phyloP scores from a whole-genome alignment of 495 filamentous ascomycete genomes.

The Chaetomium cochliodes region DNA sequence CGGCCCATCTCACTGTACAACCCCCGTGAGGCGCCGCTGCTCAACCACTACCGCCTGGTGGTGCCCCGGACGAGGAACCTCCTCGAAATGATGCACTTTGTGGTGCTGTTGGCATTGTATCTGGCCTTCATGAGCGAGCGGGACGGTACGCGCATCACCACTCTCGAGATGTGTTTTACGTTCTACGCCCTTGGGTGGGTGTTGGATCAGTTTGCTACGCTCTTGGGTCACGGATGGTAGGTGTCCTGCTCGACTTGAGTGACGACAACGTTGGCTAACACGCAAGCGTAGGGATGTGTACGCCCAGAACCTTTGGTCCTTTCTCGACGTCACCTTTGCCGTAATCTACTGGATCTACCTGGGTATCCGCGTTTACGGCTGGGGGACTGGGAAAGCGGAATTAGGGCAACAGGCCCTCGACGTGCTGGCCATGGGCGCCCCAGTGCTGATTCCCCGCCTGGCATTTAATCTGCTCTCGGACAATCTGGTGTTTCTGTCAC shows the following conservation, averaged over 20 bases:
- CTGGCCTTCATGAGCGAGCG: conserved; percentile 62
- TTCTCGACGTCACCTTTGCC: conserved; percentile 68
- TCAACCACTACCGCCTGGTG: conserved; percentile 74
- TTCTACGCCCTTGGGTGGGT: conserved; percentile 70
- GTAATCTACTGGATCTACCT: conserved; percentile 61
- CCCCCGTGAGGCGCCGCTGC: conserved; percentile 59
- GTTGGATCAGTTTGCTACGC: conserved; percentile 68
- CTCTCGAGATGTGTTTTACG: conserved; percentile 58
- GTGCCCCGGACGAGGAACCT: conserved; percentile 67
- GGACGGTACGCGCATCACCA: conserved; percentile 48
- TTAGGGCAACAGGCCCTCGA: conserved; percentile 60
- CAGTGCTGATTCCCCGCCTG: conserved; percentile 67
- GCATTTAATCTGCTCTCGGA: conserved; percentile 73
- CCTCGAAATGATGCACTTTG: conserved; percentile 66
- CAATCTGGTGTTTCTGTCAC: conserved; percentile 68
- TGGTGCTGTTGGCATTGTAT: conserved; percentile 60
- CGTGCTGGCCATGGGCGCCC: conserved; percentile 66
- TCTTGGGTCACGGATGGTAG: conserved; percentile 68
- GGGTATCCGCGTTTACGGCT: conserved; percentile 57
- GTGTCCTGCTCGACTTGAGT: conserved; percentile 13
- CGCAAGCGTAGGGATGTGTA: conserved; percentile 62
- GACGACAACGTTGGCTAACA: conserved; percentile 5
- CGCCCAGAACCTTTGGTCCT: conserved; percentile 76
- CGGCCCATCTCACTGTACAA: conserved; percentile 69
- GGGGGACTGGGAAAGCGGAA: conserved; percentile 36